Evolutionary conservation across 1,139 yeast genomes (phyloP), one percentile per base, ranked within the genome.

Genomic region (Debaryomycetaceae sp.): DNA sequence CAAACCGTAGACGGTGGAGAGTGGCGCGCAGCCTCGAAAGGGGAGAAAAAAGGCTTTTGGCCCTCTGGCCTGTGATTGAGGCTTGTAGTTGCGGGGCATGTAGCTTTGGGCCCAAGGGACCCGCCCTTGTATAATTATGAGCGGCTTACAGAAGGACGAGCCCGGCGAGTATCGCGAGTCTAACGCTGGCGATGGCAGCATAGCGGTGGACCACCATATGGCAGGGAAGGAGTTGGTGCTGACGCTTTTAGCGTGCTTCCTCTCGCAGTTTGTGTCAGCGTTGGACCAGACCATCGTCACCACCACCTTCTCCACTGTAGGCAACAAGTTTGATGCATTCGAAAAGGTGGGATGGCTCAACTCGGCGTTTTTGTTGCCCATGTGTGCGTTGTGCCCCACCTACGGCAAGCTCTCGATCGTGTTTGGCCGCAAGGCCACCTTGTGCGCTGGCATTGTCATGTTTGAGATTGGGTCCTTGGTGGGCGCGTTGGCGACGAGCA

Each of bases 271-370:
- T 44, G 53, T 81, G 20, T 71, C 75, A 9, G 85, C 86, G 0
- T 53, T 81, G 25, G 89, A 81, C 48, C 82, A 78, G 44, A 80
- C 86, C 8, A 78, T 82, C 38, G 75, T 78, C 2, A 58, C 75
- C 1, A 75, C 86, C 2, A 58, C 78, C 4, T 55, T 80, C 33
- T 66, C 78, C 5, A 61, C 62, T 2, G 78, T 81, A 4, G 78
- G 80, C 3, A 54, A 60, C 27, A 58, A 75, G 40, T 78, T 81
- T 47, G 47, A 64, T 25, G 65, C 66, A 5, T 76, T 75, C 43
- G 67, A 71, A 11, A 66, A 75, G 42, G 61, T 77, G 14, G 78
- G 78, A 7, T 78, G 86, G 85, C 44, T 78, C 23, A 58, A 77
- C 4, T 57, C 79, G 2, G 85, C 79, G 2, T 81, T 70, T 49